phyloP scores from a whole-genome alignment of 768 basidiomycete genomes.

The Leccinum arenicola region DNA sequence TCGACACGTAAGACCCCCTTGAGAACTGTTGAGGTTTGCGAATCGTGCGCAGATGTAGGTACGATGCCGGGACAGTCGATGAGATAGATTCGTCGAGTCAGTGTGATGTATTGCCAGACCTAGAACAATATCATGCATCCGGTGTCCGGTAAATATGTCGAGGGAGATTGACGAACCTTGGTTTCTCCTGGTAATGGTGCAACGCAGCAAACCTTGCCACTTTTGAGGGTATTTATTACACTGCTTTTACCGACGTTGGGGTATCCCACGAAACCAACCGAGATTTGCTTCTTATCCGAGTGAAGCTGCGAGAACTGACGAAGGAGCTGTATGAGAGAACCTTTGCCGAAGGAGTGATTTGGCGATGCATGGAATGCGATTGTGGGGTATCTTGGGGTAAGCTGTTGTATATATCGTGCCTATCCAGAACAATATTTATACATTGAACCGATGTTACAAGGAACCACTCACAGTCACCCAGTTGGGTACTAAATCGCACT shows the following conservation, averaged over 20 bases:
- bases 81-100: constrained; percentile 94
- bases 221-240: constrained; percentile 98
- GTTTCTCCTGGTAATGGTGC: constrained; percentile 98
- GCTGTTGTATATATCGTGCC: constrained; percentile 95
- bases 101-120: constrained; percentile 99
- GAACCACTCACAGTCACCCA: constrained; percentile 87
- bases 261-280: constrained; percentile 96
- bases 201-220: constrained; percentile 94
- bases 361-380: constrained; percentile 99
- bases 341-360: constrained; percentile 99
- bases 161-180: constrained; percentile 46
- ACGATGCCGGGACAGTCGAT: constrained; percentile 99
- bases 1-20: constrained; percentile 98
- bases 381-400: constrained; percentile 92
- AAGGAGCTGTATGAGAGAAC: constrained; percentile 93
- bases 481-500: constrained; percentile 96
- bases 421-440: constrained; percentile 28
- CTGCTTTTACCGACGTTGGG: constrained; percentile 98
- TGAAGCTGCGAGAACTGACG: constrained; percentile 96
- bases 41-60: constrained; percentile 87
- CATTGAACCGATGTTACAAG: background rate
- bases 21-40: constrained; percentile 86
- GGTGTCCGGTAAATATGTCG: background rate
- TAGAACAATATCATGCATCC: constrained; percentile 9
- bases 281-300: constrained; percentile 99